Percentiles rank a stretch among this genome's conserved stretches.
Conservation (phyloP, 352 stramenopile genomes). For the Globisporangium irregulare region DNA sequence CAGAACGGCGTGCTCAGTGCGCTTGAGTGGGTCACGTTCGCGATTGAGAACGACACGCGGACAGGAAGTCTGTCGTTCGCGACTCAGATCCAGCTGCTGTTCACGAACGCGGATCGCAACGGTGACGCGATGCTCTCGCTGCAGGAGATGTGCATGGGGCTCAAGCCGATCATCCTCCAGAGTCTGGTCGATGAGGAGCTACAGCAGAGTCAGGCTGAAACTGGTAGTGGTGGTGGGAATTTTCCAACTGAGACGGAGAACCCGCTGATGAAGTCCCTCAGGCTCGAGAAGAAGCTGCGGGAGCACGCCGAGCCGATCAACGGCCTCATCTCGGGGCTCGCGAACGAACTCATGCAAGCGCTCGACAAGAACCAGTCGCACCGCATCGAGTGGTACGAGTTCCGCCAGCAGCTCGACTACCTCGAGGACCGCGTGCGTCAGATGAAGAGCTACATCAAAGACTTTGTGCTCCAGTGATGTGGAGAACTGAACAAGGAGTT, state of each 20-base stretch:
- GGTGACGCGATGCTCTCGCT: slow-evolving; percentile 53
- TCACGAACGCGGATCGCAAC: slow-evolving; percentile 48
- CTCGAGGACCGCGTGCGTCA: slow-evolving; percentile 50
- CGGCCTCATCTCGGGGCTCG: slow-evolving; percentile 39
- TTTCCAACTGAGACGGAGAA: background rate
- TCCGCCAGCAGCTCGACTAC: slow-evolving; percentile 68
- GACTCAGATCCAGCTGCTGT: slow-evolving; percentile 56
- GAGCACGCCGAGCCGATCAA: slow-evolving; percentile 23
- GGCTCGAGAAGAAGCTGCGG: slow-evolving; percentile 14
- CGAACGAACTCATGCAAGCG: slow-evolving; percentile 53
- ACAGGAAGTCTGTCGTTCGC: slow-evolving; percentile 41
- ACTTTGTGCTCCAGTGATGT: slow-evolving; percentile 23
- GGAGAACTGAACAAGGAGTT: background rate
- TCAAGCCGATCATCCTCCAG: slow-evolving; percentile 40
- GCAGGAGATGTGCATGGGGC: slow-evolving; percentile 42
- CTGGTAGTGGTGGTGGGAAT: background rate
- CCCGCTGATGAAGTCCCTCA: background rate
- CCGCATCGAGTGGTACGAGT: slow-evolving; percentile 75
- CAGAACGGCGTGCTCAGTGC: slow-evolving; percentile 47
- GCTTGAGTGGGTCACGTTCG: slow-evolving; percentile 71
- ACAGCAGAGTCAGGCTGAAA: slow-evolving; percentile 18
- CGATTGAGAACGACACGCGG: slow-evolving; percentile 42
- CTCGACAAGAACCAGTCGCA: slow-evolving; percentile 57
- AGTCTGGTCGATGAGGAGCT: slow-evolving; percentile 15
- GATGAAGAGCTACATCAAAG: slow-evolving; percentile 52